phyloP scores from a whole-genome alignment of 768 basidiomycete species.

The Leccinellum albellum region DNA sequence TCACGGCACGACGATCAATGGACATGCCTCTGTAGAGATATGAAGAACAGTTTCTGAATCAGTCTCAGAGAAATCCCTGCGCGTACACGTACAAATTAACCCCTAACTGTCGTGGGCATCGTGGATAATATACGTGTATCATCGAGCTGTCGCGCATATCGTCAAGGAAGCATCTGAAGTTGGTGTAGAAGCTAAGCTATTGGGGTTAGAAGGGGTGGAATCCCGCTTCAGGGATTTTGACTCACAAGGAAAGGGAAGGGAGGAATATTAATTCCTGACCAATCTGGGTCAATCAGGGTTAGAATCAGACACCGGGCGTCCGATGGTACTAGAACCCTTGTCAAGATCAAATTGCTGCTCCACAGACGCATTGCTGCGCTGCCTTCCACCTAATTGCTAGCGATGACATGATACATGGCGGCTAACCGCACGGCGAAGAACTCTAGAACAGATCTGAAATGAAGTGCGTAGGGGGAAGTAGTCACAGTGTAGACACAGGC shows the following conservation, averaged over 20 bases:
- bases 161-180: background rate
- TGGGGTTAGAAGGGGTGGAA: background rate
- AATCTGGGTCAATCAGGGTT: slow-evolving; percentile 5
- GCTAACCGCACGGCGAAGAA: background rate
- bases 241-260: background rate
- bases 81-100: slow-evolving; percentile 10
- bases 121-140: background rate
- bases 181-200: background rate
- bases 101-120: background rate
- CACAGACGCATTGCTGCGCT: background rate
- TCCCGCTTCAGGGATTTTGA: background rate
- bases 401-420: background rate
- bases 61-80: background rate
- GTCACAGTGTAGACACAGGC: no score
- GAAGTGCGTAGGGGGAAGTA: background rate
- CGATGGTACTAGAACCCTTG: background rate
- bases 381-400: background rate
- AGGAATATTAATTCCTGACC: background rate
- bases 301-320: background rate
- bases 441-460: slow-evolving; percentile 6
- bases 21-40: background rate
- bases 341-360: background rate
- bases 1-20: background rate
- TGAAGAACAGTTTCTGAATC: background rate
- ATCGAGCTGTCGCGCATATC: slow-evolving; percentile 2